These are phyloP conservation scores for Metschnikowia colocasiae DNA, from an alignment of 805 yeast species.

Conservation along the genomic window DNA sequence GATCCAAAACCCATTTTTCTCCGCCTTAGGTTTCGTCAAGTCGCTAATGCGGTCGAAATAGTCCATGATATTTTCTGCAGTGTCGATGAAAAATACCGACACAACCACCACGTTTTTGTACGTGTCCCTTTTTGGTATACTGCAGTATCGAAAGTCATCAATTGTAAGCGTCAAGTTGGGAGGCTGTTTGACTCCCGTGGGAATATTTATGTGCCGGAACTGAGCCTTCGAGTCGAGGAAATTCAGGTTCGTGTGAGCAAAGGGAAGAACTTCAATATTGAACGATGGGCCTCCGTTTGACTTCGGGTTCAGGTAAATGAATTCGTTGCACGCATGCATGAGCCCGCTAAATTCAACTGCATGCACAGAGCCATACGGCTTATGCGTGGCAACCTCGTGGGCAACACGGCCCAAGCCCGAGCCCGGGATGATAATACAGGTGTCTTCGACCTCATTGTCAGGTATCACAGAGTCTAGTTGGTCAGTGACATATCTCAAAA, in stretches of 20 bases:
- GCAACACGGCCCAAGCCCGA: constrained; percentile 82
- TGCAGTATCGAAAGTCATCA: constrained; percentile 64
- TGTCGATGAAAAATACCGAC: constrained; percentile 80
- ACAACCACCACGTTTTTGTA: constrained; percentile 53
- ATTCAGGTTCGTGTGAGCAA: constrained; percentile 65
- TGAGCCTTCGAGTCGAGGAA: constrained; percentile 51
- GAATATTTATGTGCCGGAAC: constrained; percentile 39
- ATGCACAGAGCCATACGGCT: constrained; percentile 49
- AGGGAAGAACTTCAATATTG: constrained; percentile 7
- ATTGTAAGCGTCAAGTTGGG: constrained; percentile 44
- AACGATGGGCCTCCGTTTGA: not conserved
- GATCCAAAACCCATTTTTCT: constrained; percentile 67
- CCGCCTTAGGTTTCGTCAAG: constrained; percentile 30
- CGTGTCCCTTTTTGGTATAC: constrained; percentile 23
- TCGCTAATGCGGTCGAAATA: constrained; percentile 64
- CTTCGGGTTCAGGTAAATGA: constrained; percentile 37
- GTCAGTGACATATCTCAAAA: constrained; percentile 47
- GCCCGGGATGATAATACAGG: constrained; percentile 75
- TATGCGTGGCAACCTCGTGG: constrained; percentile 50
- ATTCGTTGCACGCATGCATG: constrained; percentile 70
- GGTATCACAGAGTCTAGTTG: constrained; percentile 38
- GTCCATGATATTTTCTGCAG: constrained; percentile 81
- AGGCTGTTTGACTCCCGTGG: constrained; percentile 35
- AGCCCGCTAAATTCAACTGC: constrained; percentile 73
- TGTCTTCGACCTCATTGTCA: constrained; percentile 26